Base-by-base conservation (phyloP, 257 asterid species). In the Sherardia arvensis region DNA sequence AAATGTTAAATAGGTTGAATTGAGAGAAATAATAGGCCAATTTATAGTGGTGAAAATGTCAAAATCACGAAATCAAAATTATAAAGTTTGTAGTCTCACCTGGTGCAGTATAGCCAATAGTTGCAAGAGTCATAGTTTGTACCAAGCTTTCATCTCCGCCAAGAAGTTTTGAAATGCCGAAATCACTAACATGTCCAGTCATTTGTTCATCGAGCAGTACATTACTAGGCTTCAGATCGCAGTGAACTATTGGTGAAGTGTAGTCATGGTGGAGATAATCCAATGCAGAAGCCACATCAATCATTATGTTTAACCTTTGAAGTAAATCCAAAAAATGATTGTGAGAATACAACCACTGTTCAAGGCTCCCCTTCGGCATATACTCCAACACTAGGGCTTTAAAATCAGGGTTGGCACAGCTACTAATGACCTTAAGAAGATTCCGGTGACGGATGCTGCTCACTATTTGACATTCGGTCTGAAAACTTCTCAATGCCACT, bases 221-320 rank as follows among this genome's bases (percentile, higher is more conserved):
- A 23, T 55, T 54, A 58, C 62, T 30, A 5, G 69, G 69, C 33
- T 64, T 64, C 8, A 64, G 15, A 51, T 64, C 69, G 38, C 69
- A 64, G 30, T 64, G 61, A 18, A 53, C 60, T 2, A 33, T 15
- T 6, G 69, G 38, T 1, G 69, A 65, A 1, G 36, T 11, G 33
- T 12, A 18, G 7, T 62, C 69, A 9, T 65, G 53, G 18, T 65
- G 57, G 28, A 51, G 27, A 51, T 51, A n/a, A 20, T 51, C 28
- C 57, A 51, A 51, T 20, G 27, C 57, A 51, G 57, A 4, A 20
- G 57, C 57, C 9, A 51, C 27, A n/a, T 51, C 57, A 20, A 51
- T 51, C 57, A 51, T 51, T 2, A 51, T 51, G 57, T 51, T 51
- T 8, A 51, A 51, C 28, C 57, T 51, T 20, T 21, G 27, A 3